Evolutionary conservation across 371 early-diverging fungal genomes (phyloP), one percentile per base, ranked within the genome.

Genomic region (Lichtheimia ramosa): DNA sequence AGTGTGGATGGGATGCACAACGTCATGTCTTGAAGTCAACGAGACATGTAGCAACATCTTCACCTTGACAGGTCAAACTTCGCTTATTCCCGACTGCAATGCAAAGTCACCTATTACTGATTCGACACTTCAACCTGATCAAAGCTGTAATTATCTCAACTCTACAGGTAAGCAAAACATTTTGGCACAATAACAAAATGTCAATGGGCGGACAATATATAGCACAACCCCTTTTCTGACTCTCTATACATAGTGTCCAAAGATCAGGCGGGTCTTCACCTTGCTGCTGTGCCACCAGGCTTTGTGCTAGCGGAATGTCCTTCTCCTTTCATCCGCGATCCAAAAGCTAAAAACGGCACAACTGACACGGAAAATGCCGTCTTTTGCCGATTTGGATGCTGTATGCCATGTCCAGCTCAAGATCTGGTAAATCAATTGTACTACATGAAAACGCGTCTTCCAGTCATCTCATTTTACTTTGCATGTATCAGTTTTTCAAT

Each of bases 31-130:
- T 14, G 63, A 59, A 13, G 75, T 69, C 0, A 41, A 58, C 2
- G 21, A 62, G 5, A 43, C 60, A 15, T 86, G 87, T 61, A 51
- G 46, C 40, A 56, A 65, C 1, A 66, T 77, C 15, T 76, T 86
- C 43, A 63, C 57, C 7, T 62, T 66, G 42, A 60, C 73, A n/a
- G 69, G 70, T 3, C 64, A 73, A 58, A 58, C 69, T 3, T 21
- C 54, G 21, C n/a, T 66, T 8, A 51, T 83, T 5, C 84, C 86
- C 39, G 59, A 86, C 43, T 86, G 86, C 52, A 68, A 62, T 20
- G 62, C 63, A 20, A 59, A 61, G 5, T 54, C 62, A 1, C 71
- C 73, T 18, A 54, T 56, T 10, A 65, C 70, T 7, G 64, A 67
- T 6, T 55, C 73, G 28, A 48, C 66, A 5, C 73, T 66, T 27